Percentiles rank a stretch among this genome's conserved stretches.
Conservation (phyloP, 352 stramenopile genomes). For the Phytophthora colocasiae region DNA sequence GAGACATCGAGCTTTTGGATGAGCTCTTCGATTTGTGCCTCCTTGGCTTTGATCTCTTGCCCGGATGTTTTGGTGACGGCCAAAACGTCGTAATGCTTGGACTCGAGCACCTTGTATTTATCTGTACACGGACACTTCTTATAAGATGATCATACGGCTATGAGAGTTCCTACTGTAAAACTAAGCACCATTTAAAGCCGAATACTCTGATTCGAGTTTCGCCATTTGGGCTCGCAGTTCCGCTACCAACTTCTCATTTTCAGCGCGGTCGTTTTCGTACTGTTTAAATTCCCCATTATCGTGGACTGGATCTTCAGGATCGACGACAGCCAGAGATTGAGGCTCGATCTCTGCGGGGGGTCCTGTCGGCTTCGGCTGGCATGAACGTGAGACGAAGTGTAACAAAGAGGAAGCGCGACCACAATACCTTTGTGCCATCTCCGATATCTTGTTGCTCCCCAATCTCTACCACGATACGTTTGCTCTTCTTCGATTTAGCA, state of each 20-base stretch:
- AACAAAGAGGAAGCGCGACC: conserved; percentile 6
- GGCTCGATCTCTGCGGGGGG: conserved; percentile 1
- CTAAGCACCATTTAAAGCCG: conserved; percentile 27
- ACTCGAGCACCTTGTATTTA: conserved; percentile 36
- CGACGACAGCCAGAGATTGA: background rate
- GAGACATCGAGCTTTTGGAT: conserved; percentile 36
- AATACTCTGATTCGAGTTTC: conserved; percentile 26
- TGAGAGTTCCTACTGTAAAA: background rate
- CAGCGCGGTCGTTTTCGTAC: background rate
- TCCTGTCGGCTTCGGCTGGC: conserved; percentile 32
- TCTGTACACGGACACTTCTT: conserved; percentile 19
- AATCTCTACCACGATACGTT: conserved; percentile 29
- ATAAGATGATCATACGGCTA: background rate
- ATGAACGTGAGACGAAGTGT: conserved; percentile 23
- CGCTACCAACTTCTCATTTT: conserved; percentile 7
- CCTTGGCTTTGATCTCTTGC: conserved; percentile 36
- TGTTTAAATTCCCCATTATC: conserved; percentile 2
- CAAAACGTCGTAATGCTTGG: conserved; percentile 23
- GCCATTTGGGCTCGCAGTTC: conserved; percentile 26
- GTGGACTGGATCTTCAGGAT: conserved; percentile 3
- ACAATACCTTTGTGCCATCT: conserved; percentile 33
- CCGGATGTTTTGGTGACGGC: conserved; percentile 9
- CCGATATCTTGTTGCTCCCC: conserved; percentile 4
- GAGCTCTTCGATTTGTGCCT: conserved; percentile 49
- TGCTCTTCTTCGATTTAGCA: conserved; percentile 50